Conservation (phyloP, 2,329 filamentous ascomycete species). For the Exophiala aquamarina region DNA sequence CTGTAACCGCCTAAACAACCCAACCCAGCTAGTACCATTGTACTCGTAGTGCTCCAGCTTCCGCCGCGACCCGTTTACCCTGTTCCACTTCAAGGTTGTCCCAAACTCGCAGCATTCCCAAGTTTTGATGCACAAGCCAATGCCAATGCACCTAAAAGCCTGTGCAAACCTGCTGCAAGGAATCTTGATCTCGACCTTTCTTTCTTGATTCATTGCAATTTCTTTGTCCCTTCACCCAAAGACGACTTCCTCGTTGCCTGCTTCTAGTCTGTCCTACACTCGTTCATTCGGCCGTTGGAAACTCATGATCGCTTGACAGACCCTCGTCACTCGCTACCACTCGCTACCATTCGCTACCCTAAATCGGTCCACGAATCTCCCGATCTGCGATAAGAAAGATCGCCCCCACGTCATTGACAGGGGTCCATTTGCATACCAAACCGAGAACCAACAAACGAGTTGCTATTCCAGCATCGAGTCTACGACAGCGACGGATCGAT, state of each 20-base stretch:
- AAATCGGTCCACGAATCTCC: neutral
- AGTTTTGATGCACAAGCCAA: neutral
- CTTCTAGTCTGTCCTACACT: neutral
- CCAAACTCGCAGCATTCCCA: too few species aligned
- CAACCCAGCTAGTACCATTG: too few species aligned
- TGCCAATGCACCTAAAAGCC: slow-evolving; percentile 1
- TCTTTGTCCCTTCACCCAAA: neutral
- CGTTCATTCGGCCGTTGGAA: neutral
- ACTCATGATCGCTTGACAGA: neutral
- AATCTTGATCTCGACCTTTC: neutral
- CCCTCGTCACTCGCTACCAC: neutral
- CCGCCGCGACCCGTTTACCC: too few species aligned
- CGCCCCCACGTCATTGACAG: slow-evolving; percentile 1
- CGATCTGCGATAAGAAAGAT: neutral
- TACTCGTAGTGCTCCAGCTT: too few species aligned
- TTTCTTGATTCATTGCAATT: slow-evolving; percentile 1
- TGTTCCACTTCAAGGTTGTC: too few species aligned
- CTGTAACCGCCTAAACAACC: too few species aligned
- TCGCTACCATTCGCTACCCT: neutral
- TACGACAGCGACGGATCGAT: too few species aligned
- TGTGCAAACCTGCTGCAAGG: neutral
- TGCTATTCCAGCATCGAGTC: too few species aligned
- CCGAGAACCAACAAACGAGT: neutral
- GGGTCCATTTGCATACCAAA: neutral
- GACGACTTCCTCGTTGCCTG: neutral